Conservation (phyloP, 139 green algal species). For the Cymbomonas tetramitiformis region DNA sequence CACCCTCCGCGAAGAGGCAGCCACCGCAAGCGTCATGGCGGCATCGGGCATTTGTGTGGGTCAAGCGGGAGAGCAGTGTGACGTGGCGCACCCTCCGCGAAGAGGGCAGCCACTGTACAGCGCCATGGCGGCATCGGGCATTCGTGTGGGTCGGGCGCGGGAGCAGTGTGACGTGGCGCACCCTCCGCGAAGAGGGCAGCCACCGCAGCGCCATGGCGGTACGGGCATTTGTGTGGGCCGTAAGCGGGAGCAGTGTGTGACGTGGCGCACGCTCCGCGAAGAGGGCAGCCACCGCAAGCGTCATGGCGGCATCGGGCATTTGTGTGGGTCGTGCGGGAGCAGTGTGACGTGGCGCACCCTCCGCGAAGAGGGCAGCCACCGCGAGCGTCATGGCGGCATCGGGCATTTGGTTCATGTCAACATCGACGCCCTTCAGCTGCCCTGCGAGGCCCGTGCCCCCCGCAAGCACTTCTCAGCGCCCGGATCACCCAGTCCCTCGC, state of each 20-base stretch:
- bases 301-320: conserved; percentile 98
- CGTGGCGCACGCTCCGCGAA: conserved; percentile 59
- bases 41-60: conserved; percentile 98
- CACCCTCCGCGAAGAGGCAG: conserved; percentile 78
- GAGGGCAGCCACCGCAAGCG: conserved; percentile 80
- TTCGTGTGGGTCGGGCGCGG: too few relatives aligned
- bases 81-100: too few relatives aligned
- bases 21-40: conserved; percentile 92
- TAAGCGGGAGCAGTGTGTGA: background rate
- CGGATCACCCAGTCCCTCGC: background rate
- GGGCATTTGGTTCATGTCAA: conserved; percentile 96
- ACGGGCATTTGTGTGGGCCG: background rate
- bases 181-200: too few relatives aligned
- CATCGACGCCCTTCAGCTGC: conserved; percentile 73
- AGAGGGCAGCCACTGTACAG: too few relatives aligned
- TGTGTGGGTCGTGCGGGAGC: too few relatives aligned
- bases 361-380: conserved; percentile 83
- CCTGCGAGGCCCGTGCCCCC: conserved; percentile 24
- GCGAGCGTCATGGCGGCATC: conserved; percentile 97
- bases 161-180: too few relatives aligned
- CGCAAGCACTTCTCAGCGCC: background rate
- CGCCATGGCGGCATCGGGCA: too few relatives aligned
- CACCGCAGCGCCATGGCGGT: background rate
- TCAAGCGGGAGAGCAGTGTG: too few relatives aligned
- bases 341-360: too few relatives aligned